Evolutionary conservation across 2,329 filamentous ascomycete genomes (phyloP).

Genomic region (Alternaria ethzedia): DNA sequence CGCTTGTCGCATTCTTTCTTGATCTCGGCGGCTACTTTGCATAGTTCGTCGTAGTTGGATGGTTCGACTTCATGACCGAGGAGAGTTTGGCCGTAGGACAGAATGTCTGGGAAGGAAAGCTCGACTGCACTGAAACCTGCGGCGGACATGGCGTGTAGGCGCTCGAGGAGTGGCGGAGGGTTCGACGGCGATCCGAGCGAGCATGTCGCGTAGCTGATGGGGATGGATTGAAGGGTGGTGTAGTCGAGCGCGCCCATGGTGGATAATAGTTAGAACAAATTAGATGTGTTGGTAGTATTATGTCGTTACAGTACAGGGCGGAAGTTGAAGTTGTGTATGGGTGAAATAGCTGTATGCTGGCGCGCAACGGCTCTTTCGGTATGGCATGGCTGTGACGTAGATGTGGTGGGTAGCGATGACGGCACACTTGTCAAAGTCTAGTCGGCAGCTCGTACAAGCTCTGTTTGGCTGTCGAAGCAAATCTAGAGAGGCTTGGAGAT

Average conservation of each 20-base stretch:
- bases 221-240: conserved; percentile 50
- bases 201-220: conserved; percentile 62
- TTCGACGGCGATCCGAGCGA: conserved; percentile 57
- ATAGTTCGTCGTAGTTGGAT: conserved; percentile 66
- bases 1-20: conserved; percentile 61
- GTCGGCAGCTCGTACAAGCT: not conserved
- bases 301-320: not conserved
- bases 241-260: conserved; percentile 45
- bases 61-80: conserved; percentile 59
- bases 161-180: conserved; percentile 61
- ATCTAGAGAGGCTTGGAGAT: not conserved
- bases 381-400: conserved; percentile 34
- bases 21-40: conserved; percentile 61
- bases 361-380: conserved; percentile 8
- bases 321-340: not conserved
- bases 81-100: conserved; percentile 64
- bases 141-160: conserved; percentile 66
- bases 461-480: not conserved
- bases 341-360: not conserved
- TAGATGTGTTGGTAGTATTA: not conserved
- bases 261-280: not conserved
- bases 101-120: conserved; percentile 75
- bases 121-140: conserved; percentile 74
- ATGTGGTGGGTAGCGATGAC: conserved; percentile 20
- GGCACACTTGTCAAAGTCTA: conserved; percentile 2